phyloP scores from a whole-genome alignment of 2,329 filamentous ascomycete species.

The Chrysosporium queenslandicum region DNA sequence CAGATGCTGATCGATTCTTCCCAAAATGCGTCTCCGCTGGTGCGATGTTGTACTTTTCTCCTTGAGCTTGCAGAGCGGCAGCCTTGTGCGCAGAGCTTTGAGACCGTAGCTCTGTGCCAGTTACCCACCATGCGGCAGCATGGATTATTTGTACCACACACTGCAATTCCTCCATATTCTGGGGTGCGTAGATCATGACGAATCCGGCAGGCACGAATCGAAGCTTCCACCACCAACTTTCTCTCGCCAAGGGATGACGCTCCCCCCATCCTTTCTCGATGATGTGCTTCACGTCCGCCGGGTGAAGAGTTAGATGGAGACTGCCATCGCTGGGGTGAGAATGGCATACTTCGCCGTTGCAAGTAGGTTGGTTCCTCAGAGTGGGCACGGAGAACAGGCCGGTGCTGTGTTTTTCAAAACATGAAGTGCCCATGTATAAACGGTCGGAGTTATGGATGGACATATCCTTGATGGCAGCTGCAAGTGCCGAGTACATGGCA shows the following conservation, averaged over 20 bases:
- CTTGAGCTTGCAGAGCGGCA: neutral
- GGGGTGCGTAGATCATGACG: slow-evolving; percentile 71
- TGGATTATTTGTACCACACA: slow-evolving; percentile 60
- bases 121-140: slow-evolving; percentile 58
- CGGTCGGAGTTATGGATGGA: slow-evolving; percentile 37
- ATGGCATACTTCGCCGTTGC: slow-evolving; percentile 70
- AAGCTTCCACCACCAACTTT: slow-evolving; percentile 55
- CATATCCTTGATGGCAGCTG: slow-evolving; percentile 45
- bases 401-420: slow-evolving; percentile 72
- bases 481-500: slow-evolving; percentile 48
- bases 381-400: slow-evolving; percentile 56
- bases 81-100: neutral
- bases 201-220: slow-evolving; percentile 65
- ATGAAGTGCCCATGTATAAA: slow-evolving; percentile 57
- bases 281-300: slow-evolving; percentile 62
- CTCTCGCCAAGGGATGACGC: slow-evolving; percentile 43
- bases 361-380: slow-evolving; percentile 20
- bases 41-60: neutral
- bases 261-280: slow-evolving; percentile 72
- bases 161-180: slow-evolving; percentile 57
- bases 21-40: neutral
- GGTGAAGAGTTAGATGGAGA: slow-evolving; percentile 71
- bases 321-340: slow-evolving; percentile 66
- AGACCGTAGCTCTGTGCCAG: slow-evolving; percentile 15
- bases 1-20: neutral